Evolutionary conservation across 306 rosid genomes (phyloP).

Genomic region (Arachis stenosperma): DNA sequence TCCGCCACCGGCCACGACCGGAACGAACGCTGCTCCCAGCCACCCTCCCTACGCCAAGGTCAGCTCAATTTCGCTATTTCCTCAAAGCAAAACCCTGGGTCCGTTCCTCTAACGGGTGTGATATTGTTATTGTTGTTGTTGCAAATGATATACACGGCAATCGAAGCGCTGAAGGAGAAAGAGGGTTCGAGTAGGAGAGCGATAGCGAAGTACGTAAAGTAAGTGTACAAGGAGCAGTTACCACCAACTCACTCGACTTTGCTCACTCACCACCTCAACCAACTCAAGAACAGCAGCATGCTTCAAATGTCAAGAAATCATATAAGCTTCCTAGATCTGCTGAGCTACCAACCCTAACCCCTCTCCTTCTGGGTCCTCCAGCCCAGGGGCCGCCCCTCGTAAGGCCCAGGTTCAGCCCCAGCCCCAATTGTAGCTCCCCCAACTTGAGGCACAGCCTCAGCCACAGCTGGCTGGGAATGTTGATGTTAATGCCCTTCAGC

Average conservation of each 20-base stretch:
- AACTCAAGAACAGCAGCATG: conserved; percentile 58
- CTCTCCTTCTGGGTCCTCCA: not conserved
- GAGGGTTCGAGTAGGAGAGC: conserved; percentile 85
- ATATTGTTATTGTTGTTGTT: not conserved
- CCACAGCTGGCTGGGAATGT: not conserved
- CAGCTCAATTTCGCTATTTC: not conserved
- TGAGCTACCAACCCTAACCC: not conserved
- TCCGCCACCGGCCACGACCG: not conserved
- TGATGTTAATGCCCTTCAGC: not conserved
- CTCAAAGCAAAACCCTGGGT: not conserved
- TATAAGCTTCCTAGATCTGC: conserved; percentile 78
- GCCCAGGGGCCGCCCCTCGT: conserved; percentile 66
- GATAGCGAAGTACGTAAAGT: conserved; percentile 75
- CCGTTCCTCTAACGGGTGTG: not conserved
- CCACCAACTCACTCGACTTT: conserved; percentile 60
- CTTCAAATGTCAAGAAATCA: conserved; percentile 74
- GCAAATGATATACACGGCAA: conserved; percentile 80
- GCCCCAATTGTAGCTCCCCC: not conserved
- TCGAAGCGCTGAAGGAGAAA: conserved; percentile 69
- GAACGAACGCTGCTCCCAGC: not conserved
- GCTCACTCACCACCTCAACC: conserved; percentile 76
- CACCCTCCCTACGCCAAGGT: conserved; percentile 78
- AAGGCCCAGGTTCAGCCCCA: conserved; percentile 47
- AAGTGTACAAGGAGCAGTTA: conserved; percentile 53
- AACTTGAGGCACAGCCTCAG: not conserved